A percentile compares a stretch with the other conserved stretches of the same genome.
phyloP scores from a whole-genome alignment of 495 filamentous ascomycete genomes.

The Amniculicola lignicola region DNA sequence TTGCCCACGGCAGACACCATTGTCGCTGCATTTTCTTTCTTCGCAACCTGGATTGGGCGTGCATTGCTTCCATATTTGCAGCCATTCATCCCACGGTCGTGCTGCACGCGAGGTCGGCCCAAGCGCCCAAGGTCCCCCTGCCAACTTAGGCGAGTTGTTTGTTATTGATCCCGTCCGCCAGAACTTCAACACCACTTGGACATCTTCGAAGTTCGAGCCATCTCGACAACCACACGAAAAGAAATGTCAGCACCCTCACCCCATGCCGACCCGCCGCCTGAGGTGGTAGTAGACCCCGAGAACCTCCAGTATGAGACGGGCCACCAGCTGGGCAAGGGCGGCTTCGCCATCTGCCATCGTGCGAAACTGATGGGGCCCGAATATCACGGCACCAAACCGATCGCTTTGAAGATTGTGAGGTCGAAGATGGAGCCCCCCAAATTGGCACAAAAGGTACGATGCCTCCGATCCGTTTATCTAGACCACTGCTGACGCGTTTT shows the following conservation, averaged over 20 bases:
- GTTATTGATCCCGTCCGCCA: conserved; percentile 22
- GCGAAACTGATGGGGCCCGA: conserved; percentile 64
- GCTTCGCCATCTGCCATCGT: conserved; percentile 88
- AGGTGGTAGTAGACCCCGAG: conserved; percentile 71
- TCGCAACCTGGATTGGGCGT: no score
- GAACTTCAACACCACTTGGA: conserved; percentile 26
- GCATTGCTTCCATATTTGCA: no score
- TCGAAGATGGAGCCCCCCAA: conserved; percentile 81
- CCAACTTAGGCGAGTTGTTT: conserved; percentile 24
- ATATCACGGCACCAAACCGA: conserved; percentile 53
- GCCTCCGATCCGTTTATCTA: neutral
- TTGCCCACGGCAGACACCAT: no score
- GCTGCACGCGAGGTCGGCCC: neutral
- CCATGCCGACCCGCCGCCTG: conserved; percentile 53
- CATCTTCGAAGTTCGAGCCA: conserved; percentile 3
- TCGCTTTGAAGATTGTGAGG: conserved; percentile 87
- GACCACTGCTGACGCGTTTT: conserved; percentile 40
- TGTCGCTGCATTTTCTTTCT: no score
- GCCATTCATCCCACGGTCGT: neutral
- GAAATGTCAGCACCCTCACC: conserved; percentile 40
- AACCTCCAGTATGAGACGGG: conserved; percentile 79
- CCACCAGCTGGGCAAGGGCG: conserved; percentile 83
- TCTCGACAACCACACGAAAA: conserved; percentile 13
- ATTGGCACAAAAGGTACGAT: conserved; percentile 77
- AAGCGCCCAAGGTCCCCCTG: conserved; percentile 21